Conservation (phyloP, 345 rosid genomes). For the Hevea brasiliensis region DNA sequence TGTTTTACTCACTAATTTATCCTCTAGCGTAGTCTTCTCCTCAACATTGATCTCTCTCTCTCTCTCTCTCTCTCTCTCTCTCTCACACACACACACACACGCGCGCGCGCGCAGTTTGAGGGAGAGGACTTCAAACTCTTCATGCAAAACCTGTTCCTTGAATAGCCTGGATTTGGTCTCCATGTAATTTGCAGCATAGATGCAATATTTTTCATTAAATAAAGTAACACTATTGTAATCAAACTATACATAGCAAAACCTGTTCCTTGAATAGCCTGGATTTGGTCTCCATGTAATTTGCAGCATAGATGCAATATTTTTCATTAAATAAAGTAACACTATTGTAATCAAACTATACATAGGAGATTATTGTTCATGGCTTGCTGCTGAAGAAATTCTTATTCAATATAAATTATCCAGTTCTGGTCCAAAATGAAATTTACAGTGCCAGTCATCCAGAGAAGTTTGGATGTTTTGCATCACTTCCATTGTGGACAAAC, state of each 20-base stretch:
- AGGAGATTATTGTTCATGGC: not conserved
- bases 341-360: not conserved
- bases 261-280: not conserved
- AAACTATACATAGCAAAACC: not conserved
- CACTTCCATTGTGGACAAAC: no score
- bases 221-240: not conserved
- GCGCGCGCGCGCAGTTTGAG: no score
- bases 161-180: not conserved
- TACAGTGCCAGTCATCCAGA: no score
- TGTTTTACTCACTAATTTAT: not conserved
- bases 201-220: not conserved
- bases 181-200: not conserved
- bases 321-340: not conserved
- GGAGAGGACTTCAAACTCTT: not conserved
- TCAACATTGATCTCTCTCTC: not conserved
- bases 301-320: not conserved
- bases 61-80: no score
- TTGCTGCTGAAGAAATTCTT: not conserved
- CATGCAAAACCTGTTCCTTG: not conserved
- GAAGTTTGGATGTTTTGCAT: no score
- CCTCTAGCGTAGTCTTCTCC: not conserved
- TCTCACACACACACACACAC: no score
- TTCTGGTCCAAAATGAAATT: no score
- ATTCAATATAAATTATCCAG: no score
- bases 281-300: not conserved